Conservation (phyloP, 345 rosid species). For the Salix purpurea region DNA sequence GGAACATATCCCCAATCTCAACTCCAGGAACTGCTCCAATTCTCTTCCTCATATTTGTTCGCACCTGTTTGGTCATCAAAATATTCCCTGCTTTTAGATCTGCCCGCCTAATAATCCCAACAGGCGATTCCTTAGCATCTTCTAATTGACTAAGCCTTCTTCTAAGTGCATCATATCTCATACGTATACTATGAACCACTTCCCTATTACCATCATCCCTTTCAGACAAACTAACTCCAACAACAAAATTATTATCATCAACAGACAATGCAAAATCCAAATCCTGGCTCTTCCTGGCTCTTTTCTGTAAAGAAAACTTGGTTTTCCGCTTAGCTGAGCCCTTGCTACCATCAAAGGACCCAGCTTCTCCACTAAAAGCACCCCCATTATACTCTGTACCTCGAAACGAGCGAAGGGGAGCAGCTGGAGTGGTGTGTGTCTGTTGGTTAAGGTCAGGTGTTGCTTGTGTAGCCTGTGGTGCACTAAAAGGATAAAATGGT, state of each 20-base stretch:
- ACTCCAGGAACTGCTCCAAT: slow-evolving; percentile 69
- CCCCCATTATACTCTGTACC: slow-evolving; percentile 32
- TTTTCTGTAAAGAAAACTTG: background rate
- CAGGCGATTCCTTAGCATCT: slow-evolving; percentile 18
- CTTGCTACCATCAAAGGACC: background rate
- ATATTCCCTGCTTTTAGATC: slow-evolving; percentile 50
- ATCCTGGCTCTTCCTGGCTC: slow-evolving; percentile 6
- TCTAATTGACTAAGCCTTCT: slow-evolving; percentile 29
- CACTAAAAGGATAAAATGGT: slow-evolving; percentile 59
- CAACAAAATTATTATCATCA: slow-evolving; percentile 9
- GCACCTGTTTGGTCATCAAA: slow-evolving; percentile 60
- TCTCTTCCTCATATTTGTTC: slow-evolving; percentile 67
- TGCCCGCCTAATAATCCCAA: slow-evolving; percentile 7
- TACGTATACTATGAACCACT: slow-evolving; percentile 11
- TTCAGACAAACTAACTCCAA: slow-evolving; percentile 19
- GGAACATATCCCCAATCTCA: slow-evolving; percentile 75
- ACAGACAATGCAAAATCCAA: slow-evolving; percentile 13
- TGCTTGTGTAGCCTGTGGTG: slow-evolving; percentile 19
- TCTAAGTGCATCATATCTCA: slow-evolving; percentile 29
- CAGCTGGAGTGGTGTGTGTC: slow-evolving; percentile 26
- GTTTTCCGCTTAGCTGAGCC: background rate
- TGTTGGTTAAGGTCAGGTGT: slow-evolving; percentile 44
- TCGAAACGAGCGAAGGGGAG: slow-evolving; percentile 57
- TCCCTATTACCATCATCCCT: slow-evolving; percentile 26
- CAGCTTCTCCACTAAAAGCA: slow-evolving; percentile 1